Percentiles rank a stretch among this genome's conserved stretches.
phyloP scores from a whole-genome alignment of 176 grass and related monocot genomes.

The Aegilops tauschii region DNA sequence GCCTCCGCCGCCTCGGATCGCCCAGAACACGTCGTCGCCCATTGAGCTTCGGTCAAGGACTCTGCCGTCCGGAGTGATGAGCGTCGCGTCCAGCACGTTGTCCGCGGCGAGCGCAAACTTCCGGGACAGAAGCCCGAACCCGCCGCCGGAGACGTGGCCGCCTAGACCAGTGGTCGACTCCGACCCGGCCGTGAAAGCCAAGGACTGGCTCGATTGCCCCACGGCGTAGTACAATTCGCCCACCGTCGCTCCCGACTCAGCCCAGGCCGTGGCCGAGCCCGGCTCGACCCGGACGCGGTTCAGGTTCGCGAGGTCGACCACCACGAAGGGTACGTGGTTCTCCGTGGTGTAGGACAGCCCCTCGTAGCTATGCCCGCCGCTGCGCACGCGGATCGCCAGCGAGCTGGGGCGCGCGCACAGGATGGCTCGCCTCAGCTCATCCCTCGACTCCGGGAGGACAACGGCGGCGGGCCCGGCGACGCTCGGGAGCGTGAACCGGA shows the following conservation, averaged over 20 bases:
- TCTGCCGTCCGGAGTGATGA: slow-evolving; percentile 18
- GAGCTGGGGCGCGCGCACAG: slow-evolving; percentile 4
- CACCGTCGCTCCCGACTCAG: slow-evolving; percentile 54
- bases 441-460: slow-evolving; percentile 38
- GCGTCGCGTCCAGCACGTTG: slow-evolving; percentile 54
- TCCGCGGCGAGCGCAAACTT: slow-evolving; percentile 57
- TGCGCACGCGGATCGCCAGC: slow-evolving; percentile 57
- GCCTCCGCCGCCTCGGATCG: slow-evolving; percentile 61
- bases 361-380: slow-evolving; percentile 76
- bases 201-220: neutral
- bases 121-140: slow-evolving; percentile 58
- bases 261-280: slow-evolving; percentile 39
- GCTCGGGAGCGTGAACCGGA: slow-evolving; percentile 34
- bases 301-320: slow-evolving; percentile 56
- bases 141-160: slow-evolving; percentile 49
- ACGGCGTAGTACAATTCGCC: slow-evolving; percentile 64
- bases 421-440: slow-evolving; percentile 24
- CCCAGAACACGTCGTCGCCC: slow-evolving; percentile 76
- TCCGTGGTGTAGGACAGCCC: slow-evolving; percentile 64
- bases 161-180: slow-evolving; percentile 58
- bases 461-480: slow-evolving; percentile 39
- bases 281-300: slow-evolving; percentile 44
- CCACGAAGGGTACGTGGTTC: slow-evolving; percentile 32
- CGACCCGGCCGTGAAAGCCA: slow-evolving; percentile 56
- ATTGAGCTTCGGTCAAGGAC: slow-evolving; percentile 27